These are phyloP conservation scores for Haematococcus lacustris DNA, from an alignment of 139 green algal species.

Conservation along the genomic window DNA sequence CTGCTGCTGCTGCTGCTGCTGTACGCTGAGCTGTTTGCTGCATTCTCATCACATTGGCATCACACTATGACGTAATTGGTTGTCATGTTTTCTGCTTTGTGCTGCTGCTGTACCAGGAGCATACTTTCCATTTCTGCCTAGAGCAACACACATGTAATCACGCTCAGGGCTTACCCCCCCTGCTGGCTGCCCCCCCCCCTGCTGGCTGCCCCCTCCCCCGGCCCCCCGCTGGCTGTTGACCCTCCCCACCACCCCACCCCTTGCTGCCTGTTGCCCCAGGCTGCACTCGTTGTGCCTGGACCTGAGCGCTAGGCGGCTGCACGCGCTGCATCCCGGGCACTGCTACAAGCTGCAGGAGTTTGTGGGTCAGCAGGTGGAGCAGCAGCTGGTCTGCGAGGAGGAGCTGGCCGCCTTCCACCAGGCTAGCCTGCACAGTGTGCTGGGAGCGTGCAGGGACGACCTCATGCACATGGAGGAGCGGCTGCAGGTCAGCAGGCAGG, in stretches of 20 bases:
- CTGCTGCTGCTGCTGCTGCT: not conserved
- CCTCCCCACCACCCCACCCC: not conserved
- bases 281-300: constrained; percentile 55
- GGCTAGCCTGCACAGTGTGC: constrained; percentile 35
- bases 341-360: constrained; percentile 34
- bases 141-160: not conserved
- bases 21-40: not conserved
- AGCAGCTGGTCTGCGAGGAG: constrained; percentile 11
- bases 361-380: constrained; percentile 32
- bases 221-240: not conserved
- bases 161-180: too few species aligned
- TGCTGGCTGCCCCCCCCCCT: too few species aligned
- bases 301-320: constrained; percentile 44
- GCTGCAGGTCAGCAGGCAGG: constrained; percentile 27
- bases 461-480: constrained; percentile 54
- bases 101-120: not conserved
- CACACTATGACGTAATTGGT: not conserved
- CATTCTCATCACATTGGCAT: not conserved
- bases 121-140: not conserved
- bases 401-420: constrained; percentile 42
- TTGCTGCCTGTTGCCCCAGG: not conserved
- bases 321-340: constrained; percentile 33
- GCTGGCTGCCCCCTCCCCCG: not conserved
- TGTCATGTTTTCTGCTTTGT: not conserved
- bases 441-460: constrained; percentile 47